Evolutionary conservation across 2,329 filamentous ascomycete genomes (phyloP), one percentile per base, ranked within the genome.

Genomic region (Arthrobotrys musiformis): DNA sequence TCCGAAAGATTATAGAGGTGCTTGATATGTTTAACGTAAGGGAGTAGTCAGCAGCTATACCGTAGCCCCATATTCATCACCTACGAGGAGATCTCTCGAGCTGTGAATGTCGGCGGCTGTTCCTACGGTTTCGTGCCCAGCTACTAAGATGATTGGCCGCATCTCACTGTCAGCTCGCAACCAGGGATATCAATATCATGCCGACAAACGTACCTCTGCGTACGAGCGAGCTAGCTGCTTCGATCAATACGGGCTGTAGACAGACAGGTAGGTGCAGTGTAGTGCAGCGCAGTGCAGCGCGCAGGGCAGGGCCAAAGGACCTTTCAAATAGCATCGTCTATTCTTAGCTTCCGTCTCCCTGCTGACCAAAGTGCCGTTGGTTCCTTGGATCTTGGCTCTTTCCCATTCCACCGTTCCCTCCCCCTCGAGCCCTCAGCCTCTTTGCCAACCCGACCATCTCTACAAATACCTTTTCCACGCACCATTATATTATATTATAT

Each of bases 381-480:
- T 40, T 50, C 33, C 46, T 54, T 54, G 42, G 33, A 50, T 54
- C 69, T 63, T 74, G 69, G 52, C 60, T 42, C 7, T 26, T 63
- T 44, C 46, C 35, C 37, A 35, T 48, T 50, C 63, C 37, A 26
- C 26, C 24, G 17, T 42, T 22, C 13, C 17, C 8, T 48, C 22
- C 9, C 66, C 42, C 64, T 75, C 62, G 63, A 54, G 63, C 70
- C 69, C 63, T 75, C 62, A 68, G 62, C 70, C 70, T 75, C 63
- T 63, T 40, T 56, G 17, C 54, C 58, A 58, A 48, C 60, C 13
- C 30, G 68, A 35, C 48, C 26, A 22, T 60, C 37, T 56, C 68
- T 61, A 56, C 68, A 72, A 68, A 66, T 75, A 62, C 64, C 40
- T 42, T n/a, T 7, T 42, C 40, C 6, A 42, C 35, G 13, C 33